A percentile compares a stretch with the other conserved stretches of the same genome.
These are phyloP conservation scores for Populus hybrid DNA, from an alignment of 441 rosid species.

Conservation along the genomic window DNA sequence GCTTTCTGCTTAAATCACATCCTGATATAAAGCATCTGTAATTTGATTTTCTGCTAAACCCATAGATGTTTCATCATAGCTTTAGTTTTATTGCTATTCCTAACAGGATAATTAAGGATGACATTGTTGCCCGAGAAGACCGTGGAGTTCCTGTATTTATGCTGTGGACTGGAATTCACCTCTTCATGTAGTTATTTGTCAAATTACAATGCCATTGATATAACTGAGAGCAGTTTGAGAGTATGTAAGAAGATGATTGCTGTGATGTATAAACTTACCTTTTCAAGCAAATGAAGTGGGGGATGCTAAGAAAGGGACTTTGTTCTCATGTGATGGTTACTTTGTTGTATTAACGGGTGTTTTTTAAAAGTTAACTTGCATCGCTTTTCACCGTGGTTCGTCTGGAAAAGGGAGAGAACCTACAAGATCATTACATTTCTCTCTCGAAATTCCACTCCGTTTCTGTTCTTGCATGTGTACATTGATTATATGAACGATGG, in stretches of 20 bases:
- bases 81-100: background rate
- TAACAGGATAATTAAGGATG: constrained; percentile 17
- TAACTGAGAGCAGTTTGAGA: constrained; percentile 1
- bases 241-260: background rate
- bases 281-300: background rate
- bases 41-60: background rate
- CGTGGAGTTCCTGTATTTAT: background rate
- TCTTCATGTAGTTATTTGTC: constrained; percentile 13
- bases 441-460: no score
- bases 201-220: constrained; percentile 8
- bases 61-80: background rate
- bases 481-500: no score
- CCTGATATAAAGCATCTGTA: background rate
- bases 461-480: no score
- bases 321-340: background rate
- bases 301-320: background rate
- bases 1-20: constrained; percentile 6
- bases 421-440: no score
- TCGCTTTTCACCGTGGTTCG: no score
- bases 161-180: constrained; percentile 13
- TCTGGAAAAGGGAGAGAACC: no score
- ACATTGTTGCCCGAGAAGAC: constrained; percentile 17
- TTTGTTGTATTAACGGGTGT: background rate
- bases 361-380: no score
- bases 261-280: constrained; percentile 4